These are phyloP conservation scores for Mariannaea elegans DNA, from an alignment of 2,329 filamentous ascomycete species.

Conservation along the genomic window DNA sequence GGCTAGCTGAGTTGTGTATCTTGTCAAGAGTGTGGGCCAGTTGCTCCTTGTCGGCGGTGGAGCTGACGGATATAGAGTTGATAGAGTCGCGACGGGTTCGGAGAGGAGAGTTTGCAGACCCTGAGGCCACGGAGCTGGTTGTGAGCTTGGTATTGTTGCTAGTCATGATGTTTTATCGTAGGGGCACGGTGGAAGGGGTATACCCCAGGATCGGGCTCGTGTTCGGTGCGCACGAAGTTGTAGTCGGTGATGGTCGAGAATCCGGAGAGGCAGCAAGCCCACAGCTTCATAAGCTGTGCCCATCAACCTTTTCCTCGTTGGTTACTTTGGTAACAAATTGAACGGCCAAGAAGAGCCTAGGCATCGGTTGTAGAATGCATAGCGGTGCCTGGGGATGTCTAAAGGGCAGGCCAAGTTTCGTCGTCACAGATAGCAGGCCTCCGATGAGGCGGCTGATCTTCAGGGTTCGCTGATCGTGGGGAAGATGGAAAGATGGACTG, in stretches of 20 bases:
- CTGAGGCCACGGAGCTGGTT: slow-evolving; percentile 41
- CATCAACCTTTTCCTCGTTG: slow-evolving; percentile 18
- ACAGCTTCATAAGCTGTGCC: slow-evolving; percentile 12
- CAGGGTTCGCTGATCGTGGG: slow-evolving; percentile 39
- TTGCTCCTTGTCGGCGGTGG: slow-evolving; percentile 71
- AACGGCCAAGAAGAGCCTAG: slow-evolving; percentile 24
- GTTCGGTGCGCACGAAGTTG: slow-evolving; percentile 5
- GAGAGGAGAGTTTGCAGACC: slow-evolving; percentile 42
- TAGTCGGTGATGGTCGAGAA: slow-evolving; percentile 11
- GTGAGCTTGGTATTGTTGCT: slow-evolving; percentile 43
- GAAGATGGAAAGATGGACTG: slow-evolving; percentile 16
- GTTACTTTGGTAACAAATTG: slow-evolving; percentile 24
- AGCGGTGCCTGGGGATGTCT: slow-evolving; percentile 23
- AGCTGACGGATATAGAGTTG: slow-evolving; percentile 52
- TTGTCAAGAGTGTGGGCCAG: slow-evolving; percentile 82
- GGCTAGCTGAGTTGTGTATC: slow-evolving; percentile 89
- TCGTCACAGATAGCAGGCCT: slow-evolving; percentile 28
- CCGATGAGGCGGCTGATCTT: slow-evolving; percentile 31
- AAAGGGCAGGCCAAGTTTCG: slow-evolving; percentile 21
- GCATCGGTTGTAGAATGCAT: slow-evolving; percentile 31
- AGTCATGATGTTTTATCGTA: slow-evolving; percentile 28
- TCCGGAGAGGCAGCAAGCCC: slow-evolving; percentile 7
- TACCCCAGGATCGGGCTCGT: neutral
- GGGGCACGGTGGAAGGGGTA: neutral
- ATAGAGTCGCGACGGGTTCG: slow-evolving; percentile 51